A percentile compares a stretch with the other conserved stretches of the same genome.
Evolutionary conservation across 2,329 filamentous ascomycete species (phyloP).

Genomic region (Periconia digitata): DNA sequence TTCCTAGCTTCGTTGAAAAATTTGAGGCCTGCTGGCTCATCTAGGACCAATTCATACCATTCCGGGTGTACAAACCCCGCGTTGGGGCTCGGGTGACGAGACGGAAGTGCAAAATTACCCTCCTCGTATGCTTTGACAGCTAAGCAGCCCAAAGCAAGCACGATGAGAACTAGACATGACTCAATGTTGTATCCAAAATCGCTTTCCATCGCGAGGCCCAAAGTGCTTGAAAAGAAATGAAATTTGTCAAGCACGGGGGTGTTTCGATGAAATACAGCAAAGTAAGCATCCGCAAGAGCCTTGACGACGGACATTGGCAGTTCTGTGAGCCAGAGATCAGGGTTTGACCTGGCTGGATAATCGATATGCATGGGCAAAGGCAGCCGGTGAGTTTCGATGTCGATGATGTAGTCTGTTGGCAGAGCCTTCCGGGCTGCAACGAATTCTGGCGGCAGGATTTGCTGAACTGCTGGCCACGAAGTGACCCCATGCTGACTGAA

Average conservation of each 20-base stretch:
- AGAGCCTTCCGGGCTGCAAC: constrained; percentile 41
- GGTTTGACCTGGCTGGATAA: constrained; percentile 37
- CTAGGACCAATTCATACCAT: constrained; percentile 39
- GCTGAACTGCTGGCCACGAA: constrained; percentile 51
- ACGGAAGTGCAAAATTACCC: constrained; percentile 50
- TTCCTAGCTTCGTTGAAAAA: constrained; percentile 59
- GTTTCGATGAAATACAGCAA: constrained; percentile 57
- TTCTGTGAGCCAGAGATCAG: constrained; percentile 48
- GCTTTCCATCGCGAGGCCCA: constrained; percentile 52
- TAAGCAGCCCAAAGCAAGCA: constrained; percentile 55
- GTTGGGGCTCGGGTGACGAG: constrained; percentile 17
- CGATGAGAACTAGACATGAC: constrained; percentile 53
- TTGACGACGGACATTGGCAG: constrained; percentile 53
- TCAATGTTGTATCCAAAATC: constrained; percentile 56
- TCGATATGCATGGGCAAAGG: constrained; percentile 45
- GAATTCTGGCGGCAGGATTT: constrained; percentile 47
- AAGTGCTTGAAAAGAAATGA: constrained; percentile 54
- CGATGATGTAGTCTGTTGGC: constrained; percentile 53
- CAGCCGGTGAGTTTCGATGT: constrained; percentile 51
- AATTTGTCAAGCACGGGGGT: constrained; percentile 57
- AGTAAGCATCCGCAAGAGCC: constrained; percentile 56
- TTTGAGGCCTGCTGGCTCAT: constrained; percentile 49
- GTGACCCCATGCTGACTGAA: constrained; percentile 57
- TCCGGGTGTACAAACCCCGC: constrained; percentile 31
- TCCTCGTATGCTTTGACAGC: constrained; percentile 54